Evolutionary conservation across 352 stramenopile genomes (phyloP), one percentile per base, ranked within the genome.

Genomic region (Globisporangium paddicum): DNA sequence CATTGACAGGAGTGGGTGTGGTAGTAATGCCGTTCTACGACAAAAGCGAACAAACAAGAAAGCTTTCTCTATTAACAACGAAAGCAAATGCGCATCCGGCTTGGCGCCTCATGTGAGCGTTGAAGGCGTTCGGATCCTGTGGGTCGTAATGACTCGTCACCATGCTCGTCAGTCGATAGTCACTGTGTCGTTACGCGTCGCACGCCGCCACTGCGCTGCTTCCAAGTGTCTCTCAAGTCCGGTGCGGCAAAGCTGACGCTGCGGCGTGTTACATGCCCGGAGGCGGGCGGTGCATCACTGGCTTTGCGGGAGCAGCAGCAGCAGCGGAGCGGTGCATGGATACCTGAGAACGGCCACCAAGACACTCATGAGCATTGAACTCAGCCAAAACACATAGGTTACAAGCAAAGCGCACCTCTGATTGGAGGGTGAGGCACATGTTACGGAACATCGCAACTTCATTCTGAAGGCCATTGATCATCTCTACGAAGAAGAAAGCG

Each of bases 371-470:
- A 45, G 34, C 32, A 40, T 14, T 16, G n/a, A n/a, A n/a, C n/a
- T n/a, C n/a, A n/a, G n/a, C n/a, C n/a, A n/a, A n/a, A n/a, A n/a
- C n/a, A n/a, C n/a, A n/a, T n/a, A n/a, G n/a, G n/a, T n/a, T n/a
- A n/a, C n/a, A n/a, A 23, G 10, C 13, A 28, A 32, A 21, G 72
- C 73, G 67, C 55, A 93, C 83, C 74, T 93, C 79, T 28, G 73
- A 61, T 67, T 93, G 83, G 38, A 90, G 71, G 58, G 81, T 90
- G 47, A 90, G 64, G 64, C 83, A 93, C 77, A 93, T 89, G 60
- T 90, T 77, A 45, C 79, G 80, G 58, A 90, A 90, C 77, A 93
- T 88, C 28, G 78, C 65, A 55, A 90, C 76, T 69, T 93, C 83
- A 66, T 90, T 87, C 67, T 89, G 78, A 32, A 93, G 72, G 2